Base-by-base conservation (phyloP, 139 green algal species). In the Klebsormidium nitens region DNA sequence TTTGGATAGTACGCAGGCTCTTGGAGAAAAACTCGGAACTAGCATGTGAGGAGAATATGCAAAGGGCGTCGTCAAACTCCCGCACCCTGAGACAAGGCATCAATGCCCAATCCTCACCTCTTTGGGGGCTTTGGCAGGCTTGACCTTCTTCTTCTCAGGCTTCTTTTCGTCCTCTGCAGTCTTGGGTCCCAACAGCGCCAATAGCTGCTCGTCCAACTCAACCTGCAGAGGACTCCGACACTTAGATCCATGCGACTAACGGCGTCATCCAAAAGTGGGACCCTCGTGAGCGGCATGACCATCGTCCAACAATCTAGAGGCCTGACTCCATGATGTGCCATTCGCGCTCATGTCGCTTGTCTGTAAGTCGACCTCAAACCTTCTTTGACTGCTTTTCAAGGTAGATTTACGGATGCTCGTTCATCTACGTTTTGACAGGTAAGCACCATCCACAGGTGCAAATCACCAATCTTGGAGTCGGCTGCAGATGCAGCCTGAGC, bases 111-210 rank as follows among this genome's bases (percentile, higher is more conserved):
- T n/a, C n/a, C n/a, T n/a, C n/a, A n/a, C n/a, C n/a, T n/a, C n/a
- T 11, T 74, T 75, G 40, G 52, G 52, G 49, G 71, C 71, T 66
- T 72, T 80, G 8, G 11, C 23, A n/a, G 8, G 8, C 70, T 77
- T 65, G 40, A 71, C 39, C 69, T 76, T 76, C 66, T 80, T 80
- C 60, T 77, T 77, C 1, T 31, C 36, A 1, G 66, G 66, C 2
- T 72, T 72, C 50, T 72, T 66, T 2, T 80, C 72, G 37, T 80
- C 72, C 28, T 40, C 72, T 32, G 69, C 50, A 26, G 72, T 80
- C 5, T 36, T 39, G 0, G 38, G 36, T n/a, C 72, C 72, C n/a
- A 80, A 55, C 48, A 80, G 55, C 32, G 57, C 65, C 65, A 52
- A 32, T 2, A 80, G n/a, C 64, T 80, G 72, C 31, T 32, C 36